Evolutionary conservation across 306 rosid genomes (phyloP).

Genomic region (Senna tora): DNA sequence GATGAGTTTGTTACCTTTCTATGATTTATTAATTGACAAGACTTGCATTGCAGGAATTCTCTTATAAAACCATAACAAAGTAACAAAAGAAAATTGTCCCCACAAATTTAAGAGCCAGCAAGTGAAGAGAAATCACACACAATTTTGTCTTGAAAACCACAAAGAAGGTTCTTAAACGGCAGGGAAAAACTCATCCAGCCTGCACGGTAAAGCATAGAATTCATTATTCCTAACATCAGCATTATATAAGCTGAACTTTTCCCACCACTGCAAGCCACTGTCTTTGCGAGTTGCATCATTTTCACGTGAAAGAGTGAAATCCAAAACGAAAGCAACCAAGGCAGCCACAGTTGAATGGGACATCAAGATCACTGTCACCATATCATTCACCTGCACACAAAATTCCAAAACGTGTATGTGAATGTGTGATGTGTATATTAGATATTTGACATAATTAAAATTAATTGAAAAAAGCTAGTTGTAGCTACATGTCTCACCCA

Average conservation of each 20-base stretch:
- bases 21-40: no score
- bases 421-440: no score
- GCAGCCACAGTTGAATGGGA: slow-evolving; percentile 78
- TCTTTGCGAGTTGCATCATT: slow-evolving; percentile 53
- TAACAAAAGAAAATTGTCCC: neutral
- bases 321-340: slow-evolving; percentile 62
- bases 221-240: slow-evolving; percentile 73
- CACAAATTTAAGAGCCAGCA: no score
- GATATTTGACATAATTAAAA: neutral
- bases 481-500: slow-evolving; percentile 60
- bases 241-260: slow-evolving; percentile 58
- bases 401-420: neutral
- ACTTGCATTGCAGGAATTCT: no score
- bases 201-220: slow-evolving; percentile 66
- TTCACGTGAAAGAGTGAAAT: slow-evolving; percentile 56
- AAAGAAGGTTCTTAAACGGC: slow-evolving; percentile 36
- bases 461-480: neutral
- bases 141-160: neutral
- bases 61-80: neutral
- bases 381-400: slow-evolving; percentile 1
- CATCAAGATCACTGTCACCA: slow-evolving; percentile 54
- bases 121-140: neutral
- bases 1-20: neutral
- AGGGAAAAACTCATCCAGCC: slow-evolving; percentile 58
- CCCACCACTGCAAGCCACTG: slow-evolving; percentile 74